Base-by-base conservation (phyloP, 768 basidiomycete species). In the Brasilioporus rufonigricans region DNA sequence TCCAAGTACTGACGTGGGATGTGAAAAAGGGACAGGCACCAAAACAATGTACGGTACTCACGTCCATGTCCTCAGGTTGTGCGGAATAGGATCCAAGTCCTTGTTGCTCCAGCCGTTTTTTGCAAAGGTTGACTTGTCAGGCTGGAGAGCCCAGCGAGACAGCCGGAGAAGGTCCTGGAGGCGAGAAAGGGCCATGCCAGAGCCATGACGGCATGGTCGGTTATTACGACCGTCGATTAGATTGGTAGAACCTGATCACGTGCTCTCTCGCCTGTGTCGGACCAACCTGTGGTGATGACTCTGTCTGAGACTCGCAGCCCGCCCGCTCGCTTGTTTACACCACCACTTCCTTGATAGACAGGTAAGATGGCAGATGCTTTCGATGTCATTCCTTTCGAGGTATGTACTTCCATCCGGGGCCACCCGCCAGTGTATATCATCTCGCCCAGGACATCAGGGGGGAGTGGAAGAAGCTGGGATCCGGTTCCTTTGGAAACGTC, bases 401-500 rank as follows among this genome's bases (percentile, higher is more conserved):
- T 88, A 48, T 52, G 82, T 71, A 11, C 40, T 26, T 39, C 12
- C 35, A 29, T 16, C 26, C 9, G 16, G 8, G 27, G 16, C 29
- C 40, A 48, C 52, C 29, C 48, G 21, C 19, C 24, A 6, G 19
- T 8, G 27, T 26, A 32, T 47, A 46, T 53, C 55, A 41, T 41
- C 44, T 44, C 39, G 45, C 46, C 56, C 64, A 92, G 91, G 91
- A 93, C 68, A 90, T 93, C 76, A 85, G 83, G 66, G 91, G 89
- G 44, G 78, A 87, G 47, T 93, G 91, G 91, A 87, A 86, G 77
- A 91, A 89, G 66, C 76, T 95, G 9, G 93, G 93, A 27, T 85
- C 91, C n/a, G 93, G 93, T 18, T 93, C 91, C 19, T 96, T 96
- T 70, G 93, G 93, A 10, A 89, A 91, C 61, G 93, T 96, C 53